Conservation (phyloP, 495 filamentous ascomycete species). For the Lepraria neglecta region DNA sequence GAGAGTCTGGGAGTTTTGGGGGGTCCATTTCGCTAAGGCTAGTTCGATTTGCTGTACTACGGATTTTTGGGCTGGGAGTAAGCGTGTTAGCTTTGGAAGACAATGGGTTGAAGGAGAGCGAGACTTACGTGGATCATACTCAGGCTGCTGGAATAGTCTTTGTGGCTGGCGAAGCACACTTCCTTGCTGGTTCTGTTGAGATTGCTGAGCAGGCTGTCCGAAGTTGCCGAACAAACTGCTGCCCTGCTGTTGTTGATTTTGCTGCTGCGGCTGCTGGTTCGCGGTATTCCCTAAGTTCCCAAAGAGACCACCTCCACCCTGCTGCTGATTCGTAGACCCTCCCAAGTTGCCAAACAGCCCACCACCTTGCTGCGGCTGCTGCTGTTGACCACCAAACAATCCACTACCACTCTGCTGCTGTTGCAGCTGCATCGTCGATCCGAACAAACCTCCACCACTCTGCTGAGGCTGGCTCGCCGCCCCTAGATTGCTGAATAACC, state of each 20-base stretch:
- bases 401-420: constrained; percentile 30
- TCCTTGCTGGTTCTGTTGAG: constrained; percentile 35
- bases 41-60: constrained; percentile 77
- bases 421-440: constrained; percentile 30
- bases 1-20: constrained; percentile 58
- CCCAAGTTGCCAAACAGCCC: constrained; percentile 24
- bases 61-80: constrained; percentile 59
- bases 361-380: constrained; percentile 31
- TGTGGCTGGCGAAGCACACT: constrained; percentile 22
- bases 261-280: constrained; percentile 35
- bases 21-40: constrained; percentile 79
- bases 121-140: constrained; percentile 21
- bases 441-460: constrained; percentile 30
- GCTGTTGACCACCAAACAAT: constrained; percentile 35
- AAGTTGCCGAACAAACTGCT: constrained; percentile 33
- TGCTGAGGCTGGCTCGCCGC: constrained; percentile 5
- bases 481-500: constrained; percentile 16
- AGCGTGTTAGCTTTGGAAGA: not conserved
- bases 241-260: constrained; percentile 36
- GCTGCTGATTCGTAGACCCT: constrained; percentile 28
- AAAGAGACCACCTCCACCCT: constrained; percentile 29
- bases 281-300: constrained; percentile 17
- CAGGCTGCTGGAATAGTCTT: constrained; percentile 14
- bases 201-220: constrained; percentile 24
- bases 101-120: too few species aligned